A percentile compares a stretch with the other conserved stretches of the same genome.
Evolutionary conservation across 306 rosid genomes (phyloP).

Genomic region (Lathyrus tuberosus): DNA sequence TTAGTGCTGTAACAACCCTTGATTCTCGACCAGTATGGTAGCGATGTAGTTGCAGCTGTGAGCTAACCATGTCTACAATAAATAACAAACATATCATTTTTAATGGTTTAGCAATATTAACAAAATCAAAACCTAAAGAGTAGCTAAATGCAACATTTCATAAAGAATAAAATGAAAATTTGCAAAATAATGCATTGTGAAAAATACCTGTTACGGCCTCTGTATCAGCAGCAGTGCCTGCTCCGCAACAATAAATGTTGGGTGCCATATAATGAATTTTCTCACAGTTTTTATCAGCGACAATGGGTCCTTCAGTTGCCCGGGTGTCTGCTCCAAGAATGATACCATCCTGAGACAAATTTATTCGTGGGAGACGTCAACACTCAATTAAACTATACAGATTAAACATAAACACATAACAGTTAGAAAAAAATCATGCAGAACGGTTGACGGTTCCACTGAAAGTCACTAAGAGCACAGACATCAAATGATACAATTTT

Average conservation of each 20-base stretch:
- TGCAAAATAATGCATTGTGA: constrained; percentile 11
- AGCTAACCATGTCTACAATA: constrained; percentile 86
- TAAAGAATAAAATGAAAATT: constrained; percentile 7
- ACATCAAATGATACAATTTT: too few relatives aligned
- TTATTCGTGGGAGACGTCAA: constrained; percentile 3
- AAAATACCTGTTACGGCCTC: constrained; percentile 93
- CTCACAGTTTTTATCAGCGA: constrained; percentile 90
- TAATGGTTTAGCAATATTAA: neutral
- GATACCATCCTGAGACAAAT: constrained; percentile 73
- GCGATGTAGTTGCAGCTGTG: constrained; percentile 90
- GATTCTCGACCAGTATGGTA: constrained; percentile 85
- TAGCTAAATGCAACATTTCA: constrained; percentile 4
- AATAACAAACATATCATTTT: constrained; percentile 40
- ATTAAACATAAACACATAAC: neutral
- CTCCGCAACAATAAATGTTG: constrained; percentile 94
- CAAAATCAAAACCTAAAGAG: constrained; percentile 4
- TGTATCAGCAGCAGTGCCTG: constrained; percentile 98
- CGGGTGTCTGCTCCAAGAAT: constrained; percentile 98
- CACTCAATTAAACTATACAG: constrained; percentile 1
- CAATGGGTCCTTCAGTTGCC: constrained; percentile 93
- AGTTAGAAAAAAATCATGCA: too few relatives aligned
- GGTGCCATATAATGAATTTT: constrained; percentile 98
- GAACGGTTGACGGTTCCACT: neutral
- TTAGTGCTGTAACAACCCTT: constrained; percentile 50
- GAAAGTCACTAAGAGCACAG: too few relatives aligned